These are phyloP conservation scores for Phascolomyces articulosus DNA, from an alignment of 371 early-diverging fungal species.

Conservation along the genomic window DNA sequence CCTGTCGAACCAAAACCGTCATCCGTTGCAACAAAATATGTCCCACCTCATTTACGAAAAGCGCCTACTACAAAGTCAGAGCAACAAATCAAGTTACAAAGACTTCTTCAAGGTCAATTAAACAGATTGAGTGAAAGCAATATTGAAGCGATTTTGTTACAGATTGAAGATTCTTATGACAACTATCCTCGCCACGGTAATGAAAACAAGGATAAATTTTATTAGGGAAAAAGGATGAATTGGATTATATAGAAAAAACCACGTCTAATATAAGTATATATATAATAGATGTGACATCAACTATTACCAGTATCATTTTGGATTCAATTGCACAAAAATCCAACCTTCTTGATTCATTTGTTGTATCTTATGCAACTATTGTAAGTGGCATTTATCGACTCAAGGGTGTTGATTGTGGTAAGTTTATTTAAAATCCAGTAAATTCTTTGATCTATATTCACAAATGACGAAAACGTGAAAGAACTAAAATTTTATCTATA, in stretches of 20 bases:
- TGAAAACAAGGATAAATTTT: neutral
- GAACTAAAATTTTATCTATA: neutral
- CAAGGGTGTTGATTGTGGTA: conserved; percentile 87
- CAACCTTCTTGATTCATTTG: conserved; percentile 88
- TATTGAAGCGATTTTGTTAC: conserved; percentile 81
- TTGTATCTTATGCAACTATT: conserved; percentile 85
- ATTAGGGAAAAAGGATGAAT: neutral
- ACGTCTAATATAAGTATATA: neutral
- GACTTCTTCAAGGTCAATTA: conserved; percentile 84
- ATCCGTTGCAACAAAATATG: conserved; percentile 66
- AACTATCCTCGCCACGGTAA: conserved; percentile 83
- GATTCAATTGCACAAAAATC: conserved; percentile 77
- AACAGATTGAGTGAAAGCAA: conserved; percentile 92
- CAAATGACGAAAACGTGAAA: too few species aligned
- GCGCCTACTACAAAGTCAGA: conserved; percentile 57
- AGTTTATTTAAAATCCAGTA: conserved; percentile 16
- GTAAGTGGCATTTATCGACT: conserved; percentile 80
- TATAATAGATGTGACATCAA: conserved; percentile 79
- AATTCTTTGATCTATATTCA: neutral
- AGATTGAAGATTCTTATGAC: conserved; percentile 80
- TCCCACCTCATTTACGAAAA: conserved; percentile 91
- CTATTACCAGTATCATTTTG: conserved; percentile 77
- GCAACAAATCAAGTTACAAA: conserved; percentile 69
- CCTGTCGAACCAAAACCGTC: neutral
- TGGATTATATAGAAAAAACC: too few species aligned